Evolutionary conservation across 2,329 filamentous ascomycete species (phyloP), one percentile per base, ranked within the genome.

Genomic region (Raffaelea deltoideospora): DNA sequence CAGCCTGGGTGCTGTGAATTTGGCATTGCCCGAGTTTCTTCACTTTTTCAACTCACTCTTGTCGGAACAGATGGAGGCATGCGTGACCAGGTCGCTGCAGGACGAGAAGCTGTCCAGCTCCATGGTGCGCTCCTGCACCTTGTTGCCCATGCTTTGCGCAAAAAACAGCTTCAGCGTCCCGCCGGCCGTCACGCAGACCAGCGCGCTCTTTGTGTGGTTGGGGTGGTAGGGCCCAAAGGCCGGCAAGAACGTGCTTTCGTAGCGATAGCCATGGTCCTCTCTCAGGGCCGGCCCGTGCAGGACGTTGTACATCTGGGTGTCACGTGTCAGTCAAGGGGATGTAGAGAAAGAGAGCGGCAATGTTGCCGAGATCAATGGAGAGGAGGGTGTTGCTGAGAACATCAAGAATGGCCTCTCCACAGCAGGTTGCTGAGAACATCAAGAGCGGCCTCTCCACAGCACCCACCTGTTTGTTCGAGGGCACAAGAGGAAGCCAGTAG

Each of bases 131-230:
- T 92, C 82, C 41, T 78, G 72, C 58, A 84, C 78, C 47, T 73
- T 73, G 38, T 65, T 70, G 52, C 76, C 84, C n/a, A n/a, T n/a
- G 31, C 72, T 76, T 45, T 87, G 82, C 29, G 81, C 72, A 59
- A 79, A 94, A 34, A 87, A 67, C 48, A 95, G 64, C 48, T 77
- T 79, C 37, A 95, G 63, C 33, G 73, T 59, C 8, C 83, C 84
- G 46, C 76, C 76, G 31, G 76, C 71, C 22, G 82, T 90, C 37
- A 94, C 69, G 44, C 77, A 81, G 11, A 94, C 57, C 31, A 95
- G 57, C 1, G 82, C 80, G 34, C 80, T 79, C 53, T 82, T 85
- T 37, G 66, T 65, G 3, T 72, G 64, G 40, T 73, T 70, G 0
- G 80, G 79, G 52, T 93, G 84, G 42, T 71, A 77, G 5, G 86